A percentile compares a stretch with the other conserved stretches of the same genome.
phyloP scores from a whole-genome alignment of 306 rosid species.

The Trifolium dubium region DNA sequence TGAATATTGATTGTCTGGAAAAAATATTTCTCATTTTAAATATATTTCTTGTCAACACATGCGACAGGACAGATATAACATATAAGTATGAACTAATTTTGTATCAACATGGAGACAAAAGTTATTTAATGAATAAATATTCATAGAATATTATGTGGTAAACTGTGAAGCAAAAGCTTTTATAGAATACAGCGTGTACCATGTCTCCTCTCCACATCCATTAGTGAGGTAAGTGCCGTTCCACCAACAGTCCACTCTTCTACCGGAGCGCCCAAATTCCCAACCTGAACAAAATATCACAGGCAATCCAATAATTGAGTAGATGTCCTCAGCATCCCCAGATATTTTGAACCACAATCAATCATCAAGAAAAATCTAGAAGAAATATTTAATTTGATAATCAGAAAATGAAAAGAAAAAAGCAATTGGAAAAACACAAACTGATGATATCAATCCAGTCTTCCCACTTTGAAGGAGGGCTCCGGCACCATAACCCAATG shows the following conservation, averaged over 20 bases:
- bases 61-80: conserved; percentile 3
- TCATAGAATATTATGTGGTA: conserved; percentile 19
- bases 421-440: conserved; percentile 47
- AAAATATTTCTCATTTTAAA: conserved; percentile 14
- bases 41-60: conserved; percentile 13
- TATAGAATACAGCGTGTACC: conserved; percentile 55
- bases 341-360: conserved; percentile 35
- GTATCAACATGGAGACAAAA: conserved; percentile 27
- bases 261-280: conserved; percentile 85
- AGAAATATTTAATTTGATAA: conserved; percentile 38
- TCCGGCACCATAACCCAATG: conserved; percentile 94
- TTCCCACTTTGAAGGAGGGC: conserved; percentile 91
- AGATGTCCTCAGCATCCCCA: conserved; percentile 14
- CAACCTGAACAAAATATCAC: conserved; percentile 68
- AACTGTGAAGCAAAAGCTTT: conserved; percentile 11
- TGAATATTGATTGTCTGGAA: conserved; percentile 20
- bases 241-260: conserved; percentile 98
- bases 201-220: conserved; percentile 99
- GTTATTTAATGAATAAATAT: conserved; percentile 5
- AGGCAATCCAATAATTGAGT: conserved; percentile 30
- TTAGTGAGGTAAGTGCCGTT: conserved; percentile 83
- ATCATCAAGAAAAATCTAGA: conserved; percentile 27
- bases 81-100: conserved; percentile 4
- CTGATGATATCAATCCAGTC: conserved; percentile 96
- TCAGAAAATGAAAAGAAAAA: conserved; percentile 8